Evolutionary conservation across 2,329 filamentous ascomycete genomes (phyloP).

Genomic region (Penicillium sp.): DNA sequence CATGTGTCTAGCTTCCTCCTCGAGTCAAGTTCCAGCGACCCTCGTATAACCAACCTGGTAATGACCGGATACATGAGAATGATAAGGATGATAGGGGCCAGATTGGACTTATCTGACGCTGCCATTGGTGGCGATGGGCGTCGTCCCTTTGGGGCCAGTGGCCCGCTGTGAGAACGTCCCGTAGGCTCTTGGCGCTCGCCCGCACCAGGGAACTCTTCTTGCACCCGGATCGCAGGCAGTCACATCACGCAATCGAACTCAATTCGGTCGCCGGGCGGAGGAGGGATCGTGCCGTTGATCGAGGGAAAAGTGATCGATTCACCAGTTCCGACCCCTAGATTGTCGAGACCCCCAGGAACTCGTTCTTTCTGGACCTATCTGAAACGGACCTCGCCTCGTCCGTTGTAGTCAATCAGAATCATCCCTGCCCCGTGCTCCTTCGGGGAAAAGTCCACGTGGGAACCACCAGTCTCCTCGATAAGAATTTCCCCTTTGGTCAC

Average conservation of each 20-base stretch:
- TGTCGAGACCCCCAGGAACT: background rate
- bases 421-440: background rate
- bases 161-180: too few relatives aligned
- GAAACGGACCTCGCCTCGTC: background rate
- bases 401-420: too few relatives aligned
- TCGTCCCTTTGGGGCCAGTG: background rate
- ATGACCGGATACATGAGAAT: background rate
- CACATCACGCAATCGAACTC: background rate
- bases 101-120: background rate
- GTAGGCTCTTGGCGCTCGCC: background rate
- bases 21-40: background rate
- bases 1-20: constrained; percentile 1
- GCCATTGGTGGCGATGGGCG: background rate
- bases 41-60: background rate
- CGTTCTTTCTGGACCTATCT: background rate
- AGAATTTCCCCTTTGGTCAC: background rate
- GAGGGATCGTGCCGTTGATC: background rate
- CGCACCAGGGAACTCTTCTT: background rate
- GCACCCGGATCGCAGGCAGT: background rate
- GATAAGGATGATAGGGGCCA: background rate
- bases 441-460: constrained; percentile 1
- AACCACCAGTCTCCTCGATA: background rate
- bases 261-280: too few relatives aligned
- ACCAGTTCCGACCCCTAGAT: background rate
- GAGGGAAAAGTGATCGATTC: background rate